Percentiles rank a stretch among this genome's conserved stretches.
These are phyloP conservation scores for Leccinum fibrillosum DNA, from an alignment of 768 basidiomycete genomes.

Conservation along the genomic window DNA sequence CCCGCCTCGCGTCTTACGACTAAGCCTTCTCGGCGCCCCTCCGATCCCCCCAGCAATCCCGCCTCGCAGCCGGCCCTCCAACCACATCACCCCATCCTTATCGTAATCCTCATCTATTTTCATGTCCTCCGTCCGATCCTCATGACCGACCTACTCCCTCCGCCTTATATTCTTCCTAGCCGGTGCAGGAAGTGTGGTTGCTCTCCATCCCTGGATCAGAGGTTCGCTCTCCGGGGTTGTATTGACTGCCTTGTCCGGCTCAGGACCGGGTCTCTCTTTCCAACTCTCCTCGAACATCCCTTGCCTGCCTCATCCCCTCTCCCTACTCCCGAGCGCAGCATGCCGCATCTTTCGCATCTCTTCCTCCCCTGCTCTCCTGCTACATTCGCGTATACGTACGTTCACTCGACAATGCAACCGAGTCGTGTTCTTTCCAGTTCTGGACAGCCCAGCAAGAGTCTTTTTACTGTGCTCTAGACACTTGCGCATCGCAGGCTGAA, in stretches of 20 bases:
- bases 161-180: conserved; percentile 41
- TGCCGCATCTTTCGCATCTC: neutral
- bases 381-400: neutral
- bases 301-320: neutral
- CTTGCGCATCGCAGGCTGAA: conserved; percentile 51
- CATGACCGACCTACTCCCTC: conserved; percentile 39
- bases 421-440: conserved; percentile 92
- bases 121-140: conserved; percentile 46
- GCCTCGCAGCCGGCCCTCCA: conserved; percentile 6
- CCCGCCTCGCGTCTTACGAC: neutral
- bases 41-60: too few species aligned
- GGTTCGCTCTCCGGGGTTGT: neutral
- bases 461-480: conserved; percentile 87
- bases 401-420: conserved; percentile 13
- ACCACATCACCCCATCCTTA: conserved; percentile 34
- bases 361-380: neutral
- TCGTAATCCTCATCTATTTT: conserved; percentile 35
- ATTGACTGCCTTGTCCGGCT: conserved; percentile 7
- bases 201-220: conserved; percentile 12
- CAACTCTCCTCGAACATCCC: conserved; percentile 11
- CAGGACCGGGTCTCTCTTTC: conserved; percentile 19
- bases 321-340: neutral
- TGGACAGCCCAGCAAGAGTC: conserved; percentile 95
- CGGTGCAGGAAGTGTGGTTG: conserved; percentile 13
- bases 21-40: neutral